Evolutionary conservation across 1,284 basidiomycete genomes (phyloP), one percentile per base, ranked within the genome.

Genomic region (Retiboletus flavoniger): DNA sequence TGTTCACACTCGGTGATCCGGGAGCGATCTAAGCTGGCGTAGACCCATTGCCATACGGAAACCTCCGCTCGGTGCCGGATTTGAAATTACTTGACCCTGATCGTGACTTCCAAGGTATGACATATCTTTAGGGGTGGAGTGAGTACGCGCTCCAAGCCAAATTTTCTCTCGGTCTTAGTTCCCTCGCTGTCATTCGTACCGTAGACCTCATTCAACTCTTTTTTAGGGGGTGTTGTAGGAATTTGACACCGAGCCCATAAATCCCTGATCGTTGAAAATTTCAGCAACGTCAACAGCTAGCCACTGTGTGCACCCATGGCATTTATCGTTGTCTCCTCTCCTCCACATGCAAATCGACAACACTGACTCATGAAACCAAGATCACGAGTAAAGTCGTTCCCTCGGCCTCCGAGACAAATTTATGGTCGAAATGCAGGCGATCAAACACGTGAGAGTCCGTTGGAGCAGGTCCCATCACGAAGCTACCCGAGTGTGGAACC

Each of bases 41-140:
- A 56, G n/a, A 29, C 16, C 9, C 10, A 40, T 31, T 58, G 16
- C 56, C 19, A 47, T 39, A 57, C 13, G n/a, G 43, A 32, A 31
- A 36, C 26, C 1, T 67, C 67, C 47, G 67, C 49, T 17, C 58
- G 54, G 17, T 50, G 56, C 19, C 68, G 61, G 19, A 55, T 53
- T 38, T 65, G 58, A 26, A 68, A 69, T 57, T 41, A 9, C 10
- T 11, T 35, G 38, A 59, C 14, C 17, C 7, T 40, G 43, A 54
- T 46, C 42, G n/a, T 16, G 24, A 34, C 50, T 35, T 32, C 7
- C 31, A 10, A 35, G 34, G 21, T 34, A 24, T 16, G 29, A 45
- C 28, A 45, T 24, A 24, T 26, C 28, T 7, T 31, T 26, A 31
- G 29, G 45, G 28, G 28, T 24, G 29, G 17, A n/a, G 19, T 14